Percentiles rank a stretch among this genome's conserved stretches.
Conservation (phyloP, 2,329 filamentous ascomycete genomes). For the Pseudovirgaria hyperparasitica region DNA sequence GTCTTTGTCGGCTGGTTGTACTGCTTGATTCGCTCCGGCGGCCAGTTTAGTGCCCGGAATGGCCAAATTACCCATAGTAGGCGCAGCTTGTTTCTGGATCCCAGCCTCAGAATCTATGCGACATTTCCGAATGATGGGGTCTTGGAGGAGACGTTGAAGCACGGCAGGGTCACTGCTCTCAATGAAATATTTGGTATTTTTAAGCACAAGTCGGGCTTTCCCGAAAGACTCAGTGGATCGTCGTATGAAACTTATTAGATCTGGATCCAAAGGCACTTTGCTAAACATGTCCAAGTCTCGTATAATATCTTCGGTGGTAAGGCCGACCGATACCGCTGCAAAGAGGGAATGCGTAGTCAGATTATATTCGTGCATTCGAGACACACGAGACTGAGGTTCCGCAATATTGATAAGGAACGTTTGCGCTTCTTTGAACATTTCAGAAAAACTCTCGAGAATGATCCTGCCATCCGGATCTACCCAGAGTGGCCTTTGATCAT, state of each 20-base stretch:
- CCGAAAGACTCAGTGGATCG: constrained; percentile 83
- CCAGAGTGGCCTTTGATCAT: constrained; percentile 82
- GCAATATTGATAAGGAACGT: constrained; percentile 94
- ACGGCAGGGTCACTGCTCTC: constrained; percentile 83
- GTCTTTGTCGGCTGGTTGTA: constrained; percentile 38
- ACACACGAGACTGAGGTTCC: constrained; percentile 80
- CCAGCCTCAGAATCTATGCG: constrained; percentile 61
- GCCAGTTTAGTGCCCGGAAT: constrained; percentile 94
- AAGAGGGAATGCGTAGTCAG: constrained; percentile 89
- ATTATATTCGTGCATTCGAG: constrained; percentile 85
- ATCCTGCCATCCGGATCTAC: constrained; percentile 81
- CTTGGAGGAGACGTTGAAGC: constrained; percentile 74
- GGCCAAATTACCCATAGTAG: constrained; percentile 74
- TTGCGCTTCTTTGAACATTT: constrained; percentile 73
- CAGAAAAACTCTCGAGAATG: constrained; percentile 88
- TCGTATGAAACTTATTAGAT: constrained; percentile 67
- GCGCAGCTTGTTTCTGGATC: constrained; percentile 68
- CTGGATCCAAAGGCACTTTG: constrained; percentile 75
- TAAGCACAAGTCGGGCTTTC: constrained; percentile 88
- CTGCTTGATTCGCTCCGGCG: constrained; percentile 64
- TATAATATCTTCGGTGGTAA: constrained; percentile 81
- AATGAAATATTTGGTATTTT: constrained; percentile 87
- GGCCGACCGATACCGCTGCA: constrained; percentile 87
- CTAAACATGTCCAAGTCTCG: constrained; percentile 76
- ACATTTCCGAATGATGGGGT: constrained; percentile 67